phyloP scores from a whole-genome alignment of 345 rosid species.

The Chamaenerion angustifolium region DNA sequence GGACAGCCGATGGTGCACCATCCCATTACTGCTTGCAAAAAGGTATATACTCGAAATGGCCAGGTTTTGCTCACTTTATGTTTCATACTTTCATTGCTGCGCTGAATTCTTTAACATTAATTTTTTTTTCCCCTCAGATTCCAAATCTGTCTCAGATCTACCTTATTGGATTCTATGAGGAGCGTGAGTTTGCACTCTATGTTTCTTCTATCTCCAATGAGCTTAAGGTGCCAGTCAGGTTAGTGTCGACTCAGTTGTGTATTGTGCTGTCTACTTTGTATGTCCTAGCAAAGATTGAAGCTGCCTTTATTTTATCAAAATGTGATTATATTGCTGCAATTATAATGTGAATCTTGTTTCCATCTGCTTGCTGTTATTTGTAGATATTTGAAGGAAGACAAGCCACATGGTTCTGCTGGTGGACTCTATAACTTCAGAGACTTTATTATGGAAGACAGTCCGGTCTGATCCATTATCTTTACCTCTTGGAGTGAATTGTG shows the following conservation, averaged over 20 bases:
- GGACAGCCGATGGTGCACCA: slow-evolving; percentile 98
- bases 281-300: no score
- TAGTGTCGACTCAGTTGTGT: slow-evolving; percentile 6
- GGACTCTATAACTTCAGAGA: slow-evolving; percentile 70
- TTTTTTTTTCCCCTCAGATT: slow-evolving; percentile 32
- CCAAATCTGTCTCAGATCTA: slow-evolving; percentile 66
- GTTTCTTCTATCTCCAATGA: slow-evolving; percentile 86
- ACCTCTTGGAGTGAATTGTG: not conserved
- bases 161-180: slow-evolving; percentile 83
- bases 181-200: slow-evolving; percentile 73
- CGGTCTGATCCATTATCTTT: slow-evolving; percentile 28
- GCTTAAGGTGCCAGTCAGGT: slow-evolving; percentile 81
- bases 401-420: slow-evolving; percentile 92
- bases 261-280: not conserved
- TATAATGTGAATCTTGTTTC: no score
- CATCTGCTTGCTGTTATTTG: slow-evolving; percentile 3
- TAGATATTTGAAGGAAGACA: slow-evolving; percentile 78
- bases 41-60: slow-evolving; percentile 23
- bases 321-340: no score
- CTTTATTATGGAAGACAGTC: slow-evolving; percentile 75
- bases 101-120: not conserved
- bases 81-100: not conserved
- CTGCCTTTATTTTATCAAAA: no score
- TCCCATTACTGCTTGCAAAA: slow-evolving; percentile 94
- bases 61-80: not conserved